Evolutionary conservation across 768 basidiomycete genomes (phyloP).

Genomic region (Grammothele lineata): DNA sequence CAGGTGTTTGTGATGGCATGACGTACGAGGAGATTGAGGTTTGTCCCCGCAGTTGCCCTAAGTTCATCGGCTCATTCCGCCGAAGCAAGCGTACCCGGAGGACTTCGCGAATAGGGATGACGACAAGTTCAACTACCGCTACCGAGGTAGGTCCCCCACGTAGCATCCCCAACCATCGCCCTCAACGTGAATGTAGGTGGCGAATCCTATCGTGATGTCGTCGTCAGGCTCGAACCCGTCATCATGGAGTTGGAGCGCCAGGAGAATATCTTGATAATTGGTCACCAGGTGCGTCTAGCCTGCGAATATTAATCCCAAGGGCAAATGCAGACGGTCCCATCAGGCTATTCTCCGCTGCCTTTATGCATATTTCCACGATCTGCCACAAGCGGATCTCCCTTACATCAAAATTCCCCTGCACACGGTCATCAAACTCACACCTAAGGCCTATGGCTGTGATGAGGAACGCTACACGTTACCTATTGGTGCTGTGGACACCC

Average conservation of each 20-base stretch:
- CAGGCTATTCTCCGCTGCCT: slow-evolving; percentile 78
- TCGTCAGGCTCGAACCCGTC: slow-evolving; percentile 90
- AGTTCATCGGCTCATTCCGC: background rate
- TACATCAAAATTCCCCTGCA: slow-evolving; percentile 98
- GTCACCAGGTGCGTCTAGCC: slow-evolving; percentile 61
- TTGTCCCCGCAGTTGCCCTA: slow-evolving; percentile 2
- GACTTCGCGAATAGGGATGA: slow-evolving; percentile 98
- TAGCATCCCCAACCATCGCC: background rate
- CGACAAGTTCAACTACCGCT: slow-evolving; percentile 99
- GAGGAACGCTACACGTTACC: slow-evolving; percentile 92
- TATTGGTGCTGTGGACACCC: slow-evolving; percentile 92
- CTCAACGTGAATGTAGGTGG: slow-evolving; percentile 45
- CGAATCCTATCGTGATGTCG: slow-evolving; percentile 97
- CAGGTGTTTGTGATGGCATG: slow-evolving; percentile 99
- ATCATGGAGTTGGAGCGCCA: slow-evolving; percentile 99
- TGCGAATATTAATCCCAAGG: slow-evolving; percentile 2
- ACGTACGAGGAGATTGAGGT: slow-evolving; percentile 99
- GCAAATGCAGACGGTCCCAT: slow-evolving; percentile 1
- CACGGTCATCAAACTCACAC: slow-evolving; percentile 97
- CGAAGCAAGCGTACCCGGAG: slow-evolving; percentile 89
- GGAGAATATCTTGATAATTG: slow-evolving; percentile 94
- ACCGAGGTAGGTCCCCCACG: slow-evolving; percentile 54
- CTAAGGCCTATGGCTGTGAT: slow-evolving; percentile 97
- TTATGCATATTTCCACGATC: slow-evolving; percentile 96
- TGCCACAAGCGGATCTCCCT: slow-evolving; percentile 89